Evolutionary conservation across 768 basidiomycete species (phyloP).

Genomic region (Gloeophyllum trabeum): DNA sequence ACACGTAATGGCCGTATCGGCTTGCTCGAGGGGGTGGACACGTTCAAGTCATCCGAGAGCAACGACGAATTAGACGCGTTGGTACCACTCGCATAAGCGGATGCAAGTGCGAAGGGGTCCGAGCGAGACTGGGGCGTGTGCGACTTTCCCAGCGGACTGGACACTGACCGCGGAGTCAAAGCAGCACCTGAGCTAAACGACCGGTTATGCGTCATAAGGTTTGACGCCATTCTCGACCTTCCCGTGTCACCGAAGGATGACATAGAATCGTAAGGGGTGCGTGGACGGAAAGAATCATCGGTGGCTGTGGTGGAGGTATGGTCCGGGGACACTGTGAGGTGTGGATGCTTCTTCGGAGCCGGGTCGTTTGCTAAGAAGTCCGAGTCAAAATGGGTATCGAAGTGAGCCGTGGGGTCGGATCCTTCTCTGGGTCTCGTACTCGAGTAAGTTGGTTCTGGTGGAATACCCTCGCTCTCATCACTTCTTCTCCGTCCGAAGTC

Average conservation of each 20-base stretch:
- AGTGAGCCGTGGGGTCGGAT: conserved; percentile 16
- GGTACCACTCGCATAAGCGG: not conserved
- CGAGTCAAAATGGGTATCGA: conserved; percentile 34
- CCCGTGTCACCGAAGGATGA: conserved; percentile 21
- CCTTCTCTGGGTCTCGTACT: conserved; percentile 8
- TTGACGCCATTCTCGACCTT: conserved; percentile 21
- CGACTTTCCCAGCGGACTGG: no score
- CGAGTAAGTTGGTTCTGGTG: conserved; percentile 6
- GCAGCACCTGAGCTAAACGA: conserved; percentile 19
- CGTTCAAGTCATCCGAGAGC: conserved; percentile 5
- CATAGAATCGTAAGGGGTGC: conserved; percentile 22
- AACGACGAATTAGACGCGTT: conserved; percentile 8
- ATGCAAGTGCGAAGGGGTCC: conserved; percentile 6
- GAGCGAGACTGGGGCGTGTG: conserved; percentile 5
- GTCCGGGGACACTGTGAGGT: conserved; percentile 6
- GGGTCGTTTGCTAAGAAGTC: conserved; percentile 24
- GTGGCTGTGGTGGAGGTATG: conserved; percentile 6
- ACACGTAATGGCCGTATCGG: conserved; percentile 26
- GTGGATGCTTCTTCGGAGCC: conserved; percentile 5
- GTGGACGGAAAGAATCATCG: conserved; percentile 19
- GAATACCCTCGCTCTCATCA: not conserved
- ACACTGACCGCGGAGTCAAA: conserved; percentile 7
- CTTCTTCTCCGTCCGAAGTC: conserved; percentile 1
- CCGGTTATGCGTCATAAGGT: conserved; percentile 19
- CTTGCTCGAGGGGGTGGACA: conserved; percentile 3